These are phyloP conservation scores for Aspergillus ochraceus DNA, from an alignment of 2,329 filamentous ascomycete species.

Conservation along the genomic window DNA sequence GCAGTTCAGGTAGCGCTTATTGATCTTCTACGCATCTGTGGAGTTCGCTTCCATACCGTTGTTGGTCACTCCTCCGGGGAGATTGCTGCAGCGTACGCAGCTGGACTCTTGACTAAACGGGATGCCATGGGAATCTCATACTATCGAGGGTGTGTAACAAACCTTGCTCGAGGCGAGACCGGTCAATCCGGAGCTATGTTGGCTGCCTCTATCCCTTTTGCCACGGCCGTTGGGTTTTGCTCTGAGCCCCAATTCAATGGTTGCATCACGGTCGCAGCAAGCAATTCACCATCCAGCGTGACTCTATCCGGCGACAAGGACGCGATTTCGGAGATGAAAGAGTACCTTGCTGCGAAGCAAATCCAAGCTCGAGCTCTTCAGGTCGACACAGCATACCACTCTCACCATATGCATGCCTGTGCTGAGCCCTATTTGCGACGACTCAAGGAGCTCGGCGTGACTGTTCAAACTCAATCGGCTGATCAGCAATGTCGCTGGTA, in stretches of 20 bases:
- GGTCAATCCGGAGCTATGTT: conserved; percentile 46
- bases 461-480: background rate
- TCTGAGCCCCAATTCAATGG: conserved; percentile 19
- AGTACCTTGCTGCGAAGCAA: conserved; percentile 18
- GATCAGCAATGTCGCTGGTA: background rate
- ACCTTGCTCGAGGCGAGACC: conserved; percentile 8
- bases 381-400: conserved; percentile 47
- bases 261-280: conserved; percentile 28
- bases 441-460: background rate
- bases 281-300: conserved; percentile 40
- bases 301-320: conserved; percentile 44
- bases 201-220: conserved; percentile 39
- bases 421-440: conserved; percentile 22
- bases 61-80: conserved; percentile 53
- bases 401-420: conserved; percentile 38
- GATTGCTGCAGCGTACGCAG: conserved; percentile 51
- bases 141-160: conserved; percentile 32
- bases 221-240: conserved; percentile 30
- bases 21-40: conserved; percentile 20
- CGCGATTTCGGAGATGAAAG: conserved; percentile 27
- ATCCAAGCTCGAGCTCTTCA: conserved; percentile 34
- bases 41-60: conserved; percentile 33
- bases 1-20: conserved; percentile 23
- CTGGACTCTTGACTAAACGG: conserved; percentile 39
- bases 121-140: conserved; percentile 47